These are phyloP conservation scores for Aspergillus aculeatinus DNA, from an alignment of 2,329 filamentous ascomycete genomes.

Conservation along the genomic window DNA sequence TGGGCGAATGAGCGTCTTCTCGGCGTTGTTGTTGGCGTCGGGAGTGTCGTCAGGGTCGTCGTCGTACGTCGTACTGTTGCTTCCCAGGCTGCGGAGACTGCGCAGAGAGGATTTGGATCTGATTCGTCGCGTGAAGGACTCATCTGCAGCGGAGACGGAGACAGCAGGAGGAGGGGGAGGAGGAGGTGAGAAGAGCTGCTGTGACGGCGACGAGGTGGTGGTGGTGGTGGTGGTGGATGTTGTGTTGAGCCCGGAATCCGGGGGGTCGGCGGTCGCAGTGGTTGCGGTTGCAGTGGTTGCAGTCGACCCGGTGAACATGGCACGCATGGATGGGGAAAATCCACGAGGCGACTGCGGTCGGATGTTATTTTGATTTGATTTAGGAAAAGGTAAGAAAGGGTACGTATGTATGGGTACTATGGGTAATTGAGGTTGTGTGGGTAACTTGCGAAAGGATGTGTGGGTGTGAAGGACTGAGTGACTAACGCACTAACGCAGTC, in stretches of 20 bases:
- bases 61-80: constrained; percentile 35
- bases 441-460: neutral
- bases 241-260: constrained; percentile 26
- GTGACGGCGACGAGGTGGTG: constrained; percentile 18
- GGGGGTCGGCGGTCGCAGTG: constrained; percentile 28
- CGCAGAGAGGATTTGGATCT: constrained; percentile 40
- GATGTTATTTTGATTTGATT: constrained; percentile 3
- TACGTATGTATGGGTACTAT: constrained; percentile 9
- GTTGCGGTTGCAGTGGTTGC: constrained; percentile 28
- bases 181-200: constrained; percentile 26
- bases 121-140: constrained; percentile 30
- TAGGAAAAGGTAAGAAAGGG: constrained; percentile 8
- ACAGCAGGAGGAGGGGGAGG: constrained; percentile 30
- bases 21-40: constrained; percentile 19
- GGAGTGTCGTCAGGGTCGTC: constrained; percentile 25
- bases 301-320: constrained; percentile 35
- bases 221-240: constrained; percentile 12
- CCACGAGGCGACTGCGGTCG: constrained; percentile 24
- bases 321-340: constrained; percentile 36
- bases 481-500: neutral
- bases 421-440: neutral
- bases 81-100: constrained; percentile 35
- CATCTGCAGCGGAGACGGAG: constrained; percentile 31
- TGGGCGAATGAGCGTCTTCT: constrained; percentile 31
- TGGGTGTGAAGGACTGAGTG: neutral